These are phyloP conservation scores for Yamadazyma oceani DNA, from an alignment of 1,139 yeast species.

Conservation along the genomic window DNA sequence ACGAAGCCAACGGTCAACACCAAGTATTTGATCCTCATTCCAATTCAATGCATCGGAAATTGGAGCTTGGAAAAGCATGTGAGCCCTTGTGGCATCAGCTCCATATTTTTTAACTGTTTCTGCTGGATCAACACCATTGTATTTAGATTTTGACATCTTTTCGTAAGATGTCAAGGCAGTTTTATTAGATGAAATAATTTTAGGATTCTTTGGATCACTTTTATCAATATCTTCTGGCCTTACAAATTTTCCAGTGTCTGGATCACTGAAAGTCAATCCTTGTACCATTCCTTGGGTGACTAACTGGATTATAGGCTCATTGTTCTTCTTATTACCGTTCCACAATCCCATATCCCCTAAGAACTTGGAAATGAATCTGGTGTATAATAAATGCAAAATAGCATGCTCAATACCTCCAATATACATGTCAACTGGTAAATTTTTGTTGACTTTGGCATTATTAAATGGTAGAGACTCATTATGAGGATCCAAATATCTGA, in stretches of 20 bases:
- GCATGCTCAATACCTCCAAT: conserved; percentile 98
- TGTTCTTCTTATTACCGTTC: conserved; percentile 42
- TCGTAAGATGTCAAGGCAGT: conserved; percentile 64
- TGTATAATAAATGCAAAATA: conserved; percentile 80
- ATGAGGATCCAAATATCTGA: conserved; percentile 76
- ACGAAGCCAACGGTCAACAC: conserved; percentile 82
- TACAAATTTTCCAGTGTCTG: conserved; percentile 69
- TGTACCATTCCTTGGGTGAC: conserved; percentile 99
- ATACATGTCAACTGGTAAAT: conserved; percentile 85
- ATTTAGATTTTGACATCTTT: conserved; percentile 95
- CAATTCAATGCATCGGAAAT: conserved; percentile 77
- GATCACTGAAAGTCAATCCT: conserved; percentile 78
- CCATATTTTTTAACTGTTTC: conserved; percentile 78
- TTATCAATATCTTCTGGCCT: conserved; percentile 68
- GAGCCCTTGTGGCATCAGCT: conserved; percentile 94
- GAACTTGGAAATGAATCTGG: conserved; percentile 83
- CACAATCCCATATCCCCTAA: conserved; percentile 58
- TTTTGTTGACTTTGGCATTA: conserved; percentile 46
- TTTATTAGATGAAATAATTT: conserved; percentile 49
- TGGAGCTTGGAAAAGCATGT: conserved; percentile 92
- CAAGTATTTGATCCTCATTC: conserved; percentile 87
- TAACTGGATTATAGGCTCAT: conserved; percentile 78
- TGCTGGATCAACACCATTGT: conserved; percentile 90
- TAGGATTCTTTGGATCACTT: conserved; percentile 37
- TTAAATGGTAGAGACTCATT: conserved; percentile 57